phyloP scores from a whole-genome alignment of 306 rosid species.

The Cucurbita moschata region DNA sequence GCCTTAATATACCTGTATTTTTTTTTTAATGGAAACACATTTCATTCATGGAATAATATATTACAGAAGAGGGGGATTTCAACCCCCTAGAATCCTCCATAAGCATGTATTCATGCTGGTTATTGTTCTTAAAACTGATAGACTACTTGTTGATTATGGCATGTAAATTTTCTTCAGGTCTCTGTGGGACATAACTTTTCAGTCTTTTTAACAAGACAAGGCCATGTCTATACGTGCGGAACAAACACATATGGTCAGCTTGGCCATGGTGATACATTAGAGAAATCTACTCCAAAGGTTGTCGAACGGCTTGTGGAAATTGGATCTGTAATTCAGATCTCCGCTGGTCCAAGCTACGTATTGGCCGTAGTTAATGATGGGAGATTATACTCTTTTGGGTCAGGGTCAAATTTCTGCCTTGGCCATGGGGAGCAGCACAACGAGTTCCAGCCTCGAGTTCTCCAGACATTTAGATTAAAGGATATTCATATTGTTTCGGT shows the following conservation, averaged over 20 bases:
- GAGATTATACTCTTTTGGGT: conserved; percentile 67
- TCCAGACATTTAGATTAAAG: conserved; percentile 59
- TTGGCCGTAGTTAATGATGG: conserved; percentile 59
- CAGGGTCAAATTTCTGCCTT: conserved; percentile 84
- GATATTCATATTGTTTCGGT: conserved; percentile 63
- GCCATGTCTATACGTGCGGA: conserved; percentile 78
- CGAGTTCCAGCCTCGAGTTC: conserved; percentile 63
- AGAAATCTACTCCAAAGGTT: conserved; percentile 55
- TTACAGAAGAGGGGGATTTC: background rate
- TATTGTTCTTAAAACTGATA: background rate
- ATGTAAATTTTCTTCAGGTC: conserved; percentile 38
- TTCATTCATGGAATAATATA: background rate
- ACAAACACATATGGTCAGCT: conserved; percentile 77
- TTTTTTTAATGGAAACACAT: background rate
- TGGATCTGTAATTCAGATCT: conserved; percentile 52
- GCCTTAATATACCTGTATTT: background rate
- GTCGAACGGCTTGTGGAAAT: conserved; percentile 38
- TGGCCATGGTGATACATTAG: conserved; percentile 67
- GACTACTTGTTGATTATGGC: background rate
- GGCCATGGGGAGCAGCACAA: conserved; percentile 90
- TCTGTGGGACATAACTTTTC: conserved; percentile 82
- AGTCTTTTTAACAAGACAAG: conserved; percentile 67
- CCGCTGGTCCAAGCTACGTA: conserved; percentile 75
- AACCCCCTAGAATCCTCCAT: background rate
- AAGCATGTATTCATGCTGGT: background rate